Evolutionary conservation across 169 alveolate species (phyloP).

Genomic region (Cryptosporidium viatorum): DNA sequence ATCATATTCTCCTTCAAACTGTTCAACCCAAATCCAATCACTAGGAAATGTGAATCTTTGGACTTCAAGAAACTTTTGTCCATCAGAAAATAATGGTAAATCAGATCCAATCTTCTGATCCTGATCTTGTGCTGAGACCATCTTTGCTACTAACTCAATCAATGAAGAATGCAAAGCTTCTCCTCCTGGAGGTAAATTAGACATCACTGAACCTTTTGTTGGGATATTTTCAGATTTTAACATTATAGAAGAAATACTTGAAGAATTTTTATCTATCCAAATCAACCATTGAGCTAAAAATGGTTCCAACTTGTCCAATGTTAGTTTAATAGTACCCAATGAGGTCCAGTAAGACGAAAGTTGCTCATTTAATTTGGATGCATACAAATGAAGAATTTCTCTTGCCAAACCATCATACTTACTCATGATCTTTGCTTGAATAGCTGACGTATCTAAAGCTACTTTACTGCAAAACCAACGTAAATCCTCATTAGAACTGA

Average conservation of each 20-base stretch:
- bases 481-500: constrained; percentile 37
- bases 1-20: constrained; percentile 93
- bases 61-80: constrained; percentile 89
- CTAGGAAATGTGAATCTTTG: constrained; percentile 91
- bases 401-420: constrained; percentile 96
- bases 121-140: constrained; percentile 91
- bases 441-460: constrained; percentile 90
- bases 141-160: constrained; percentile 84
- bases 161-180: constrained; percentile 79
- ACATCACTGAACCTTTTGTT: constrained; percentile 77
- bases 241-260: constrained; percentile 72
- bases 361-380: constrained; percentile 88
- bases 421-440: constrained; percentile 83
- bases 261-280: constrained; percentile 78
- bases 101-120: constrained; percentile 85
- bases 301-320: constrained; percentile 42
- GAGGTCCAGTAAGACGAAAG: constrained; percentile 74
- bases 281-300: constrained; percentile 70
- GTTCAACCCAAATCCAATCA: constrained; percentile 93
- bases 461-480: constrained; percentile 84
- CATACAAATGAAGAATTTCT: constrained; percentile 93
- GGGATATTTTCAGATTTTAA: constrained; percentile 82
- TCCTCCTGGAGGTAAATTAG: constrained; percentile 80
- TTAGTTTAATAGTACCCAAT: constrained; percentile 11
- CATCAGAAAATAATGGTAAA: constrained; percentile 90